These are phyloP conservation scores for Clonostachys byssicola DNA, from an alignment of 2,329 filamentous ascomycete species.

Conservation along the genomic window DNA sequence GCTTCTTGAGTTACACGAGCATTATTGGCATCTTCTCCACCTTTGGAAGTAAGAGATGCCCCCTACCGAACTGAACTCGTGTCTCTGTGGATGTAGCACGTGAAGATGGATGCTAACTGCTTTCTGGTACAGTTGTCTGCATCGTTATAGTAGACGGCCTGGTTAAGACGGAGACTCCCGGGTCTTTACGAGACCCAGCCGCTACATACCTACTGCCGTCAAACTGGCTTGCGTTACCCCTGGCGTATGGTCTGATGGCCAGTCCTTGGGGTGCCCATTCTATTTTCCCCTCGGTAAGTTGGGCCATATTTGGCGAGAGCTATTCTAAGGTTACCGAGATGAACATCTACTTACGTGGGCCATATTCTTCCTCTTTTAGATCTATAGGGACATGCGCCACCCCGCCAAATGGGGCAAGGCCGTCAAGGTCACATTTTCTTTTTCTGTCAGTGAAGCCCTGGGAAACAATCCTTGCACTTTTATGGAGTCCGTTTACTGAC, in stretches of 20 bases:
- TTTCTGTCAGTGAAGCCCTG: slow-evolving; percentile 57
- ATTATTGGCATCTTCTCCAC: slow-evolving; percentile 90
- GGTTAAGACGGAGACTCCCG: slow-evolving; percentile 72
- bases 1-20: slow-evolving; percentile 83
- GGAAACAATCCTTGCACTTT: neutral
- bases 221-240: slow-evolving; percentile 82
- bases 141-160: slow-evolving; percentile 85
- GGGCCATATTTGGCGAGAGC: neutral
- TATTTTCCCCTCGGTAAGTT: slow-evolving; percentile 71
- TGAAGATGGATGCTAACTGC: neutral
- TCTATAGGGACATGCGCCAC: slow-evolving; percentile 63
- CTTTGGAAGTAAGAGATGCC: slow-evolving; percentile 67
- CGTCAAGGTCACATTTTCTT: slow-evolving; percentile 76
- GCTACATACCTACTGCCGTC: slow-evolving; percentile 76
- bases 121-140: slow-evolving; percentile 59
- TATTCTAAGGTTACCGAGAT: neutral
- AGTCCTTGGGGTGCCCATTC: slow-evolving; percentile 63
- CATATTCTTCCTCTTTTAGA: slow-evolving; percentile 28
- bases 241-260: slow-evolving; percentile 89
- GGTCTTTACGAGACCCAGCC: slow-evolving; percentile 79
- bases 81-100: slow-evolving; percentile 1
- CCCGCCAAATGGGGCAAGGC: slow-evolving; percentile 76
- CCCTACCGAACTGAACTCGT: neutral
- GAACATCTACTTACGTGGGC: neutral
- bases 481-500: neutral